Evolutionary conservation across 805 yeast genomes (phyloP).

Genomic region (Torulaspora quercuum): DNA sequence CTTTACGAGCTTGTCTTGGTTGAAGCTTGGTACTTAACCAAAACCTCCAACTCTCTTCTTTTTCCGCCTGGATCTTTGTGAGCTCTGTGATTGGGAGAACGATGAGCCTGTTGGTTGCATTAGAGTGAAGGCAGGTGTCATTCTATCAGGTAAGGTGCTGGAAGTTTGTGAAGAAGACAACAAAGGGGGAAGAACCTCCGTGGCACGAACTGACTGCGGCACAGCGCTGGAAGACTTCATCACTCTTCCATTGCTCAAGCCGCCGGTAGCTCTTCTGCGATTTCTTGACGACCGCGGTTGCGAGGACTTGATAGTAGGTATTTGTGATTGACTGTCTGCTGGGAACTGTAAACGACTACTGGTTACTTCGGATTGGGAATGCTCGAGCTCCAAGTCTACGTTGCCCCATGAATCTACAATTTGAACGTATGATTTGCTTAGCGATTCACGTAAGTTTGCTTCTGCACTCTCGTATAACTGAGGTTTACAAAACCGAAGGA

Average conservation of each 20-base stretch:
- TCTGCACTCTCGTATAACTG: slow-evolving; percentile 10
- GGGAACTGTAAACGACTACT: slow-evolving; percentile 21
- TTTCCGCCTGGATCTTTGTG: slow-evolving; percentile 26
- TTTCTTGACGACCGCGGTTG: slow-evolving; percentile 17
- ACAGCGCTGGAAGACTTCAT: slow-evolving; percentile 3
- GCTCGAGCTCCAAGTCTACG: slow-evolving; percentile 2
- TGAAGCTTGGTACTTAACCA: too few species aligned
- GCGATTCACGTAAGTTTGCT: slow-evolving; percentile 6
- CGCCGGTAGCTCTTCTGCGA: slow-evolving; percentile 4
- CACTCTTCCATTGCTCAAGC: slow-evolving; percentile 4
- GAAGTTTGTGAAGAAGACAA: slow-evolving; percentile 11
- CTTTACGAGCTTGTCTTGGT: too few species aligned
- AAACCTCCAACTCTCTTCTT: slow-evolving; percentile 50
- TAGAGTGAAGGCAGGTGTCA: slow-evolving; percentile 36
- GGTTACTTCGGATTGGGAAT: too few species aligned
- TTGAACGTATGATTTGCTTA: slow-evolving; percentile 17
- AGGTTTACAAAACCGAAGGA: slow-evolving; percentile 15
- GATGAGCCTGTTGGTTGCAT: slow-evolving; percentile 22
- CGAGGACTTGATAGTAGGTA: slow-evolving; percentile 33
- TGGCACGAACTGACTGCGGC: slow-evolving; percentile 5
- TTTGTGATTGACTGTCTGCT: slow-evolving; percentile 26
- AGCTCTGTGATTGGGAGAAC: slow-evolving; percentile 22
- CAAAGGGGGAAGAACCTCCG: slow-evolving; percentile 5
- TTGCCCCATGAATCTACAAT: slow-evolving; percentile 31
- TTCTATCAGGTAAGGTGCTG: slow-evolving; percentile 27